phyloP scores from a whole-genome alignment of 495 filamentous ascomycete genomes.

The Terfezia claveryi region DNA sequence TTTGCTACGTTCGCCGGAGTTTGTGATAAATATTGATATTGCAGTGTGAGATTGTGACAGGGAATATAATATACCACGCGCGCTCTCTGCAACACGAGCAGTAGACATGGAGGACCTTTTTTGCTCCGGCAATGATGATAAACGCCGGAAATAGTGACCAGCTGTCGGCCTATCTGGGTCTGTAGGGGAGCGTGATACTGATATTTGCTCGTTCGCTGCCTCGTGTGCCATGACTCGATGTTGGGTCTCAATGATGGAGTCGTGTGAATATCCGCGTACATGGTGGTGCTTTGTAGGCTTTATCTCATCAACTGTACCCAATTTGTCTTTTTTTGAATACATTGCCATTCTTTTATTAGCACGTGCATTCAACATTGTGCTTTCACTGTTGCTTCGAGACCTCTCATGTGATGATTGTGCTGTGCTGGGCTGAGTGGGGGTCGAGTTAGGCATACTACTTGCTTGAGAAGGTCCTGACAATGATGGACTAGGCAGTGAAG shows the following conservation, averaged over 20 bases:
- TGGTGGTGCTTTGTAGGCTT: slow-evolving; percentile 12
- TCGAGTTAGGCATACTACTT: neutral
- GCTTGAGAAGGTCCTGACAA: neutral
- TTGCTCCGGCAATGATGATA: slow-evolving; percentile 68
- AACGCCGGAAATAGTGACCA: slow-evolving; percentile 43
- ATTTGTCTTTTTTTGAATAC: slow-evolving; percentile 46
- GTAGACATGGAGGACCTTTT: slow-evolving; percentile 37
- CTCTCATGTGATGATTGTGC: slow-evolving; percentile 31
- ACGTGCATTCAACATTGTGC: slow-evolving; percentile 32
- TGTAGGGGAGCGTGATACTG: slow-evolving; percentile 10
- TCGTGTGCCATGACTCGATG: slow-evolving; percentile 3
- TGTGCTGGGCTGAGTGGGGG: neutral
- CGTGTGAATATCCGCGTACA: slow-evolving; percentile 16
- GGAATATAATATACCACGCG: slow-evolving; percentile 71
- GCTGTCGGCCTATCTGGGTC: slow-evolving; percentile 23
- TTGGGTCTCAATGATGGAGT: slow-evolving; percentile 12
- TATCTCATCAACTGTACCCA: slow-evolving; percentile 50
- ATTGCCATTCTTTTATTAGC: slow-evolving; percentile 61
- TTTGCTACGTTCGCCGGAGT: slow-evolving; percentile 7
- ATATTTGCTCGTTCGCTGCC: slow-evolving; percentile 4
- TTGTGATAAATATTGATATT: slow-evolving; percentile 16
- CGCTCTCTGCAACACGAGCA: slow-evolving; percentile 51
- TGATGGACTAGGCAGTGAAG: neutral
- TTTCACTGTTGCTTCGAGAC: slow-evolving; percentile 77
- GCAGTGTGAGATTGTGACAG: slow-evolving; percentile 24